Evolutionary conservation across 257 asterid genomes (phyloP).

Genomic region (Jasminum sambac): DNA sequence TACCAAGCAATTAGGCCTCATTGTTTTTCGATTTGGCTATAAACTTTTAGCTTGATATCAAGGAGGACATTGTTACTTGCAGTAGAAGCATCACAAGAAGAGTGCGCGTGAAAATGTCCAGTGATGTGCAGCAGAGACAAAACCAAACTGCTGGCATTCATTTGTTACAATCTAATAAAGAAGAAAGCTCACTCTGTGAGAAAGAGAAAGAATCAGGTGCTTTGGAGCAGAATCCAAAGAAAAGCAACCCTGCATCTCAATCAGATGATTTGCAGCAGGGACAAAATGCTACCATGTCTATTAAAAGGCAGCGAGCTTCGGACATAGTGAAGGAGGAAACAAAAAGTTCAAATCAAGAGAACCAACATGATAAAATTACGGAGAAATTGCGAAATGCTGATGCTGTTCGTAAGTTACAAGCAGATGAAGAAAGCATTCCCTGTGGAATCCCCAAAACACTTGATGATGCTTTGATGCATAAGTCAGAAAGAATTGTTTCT

Average conservation of each 20-base stretch:
- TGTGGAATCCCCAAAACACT: conserved; percentile 16
- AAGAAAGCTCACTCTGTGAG: conserved; percentile 21
- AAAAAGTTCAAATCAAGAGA: conserved; percentile 29
- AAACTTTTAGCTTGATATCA: conserved; percentile 13
- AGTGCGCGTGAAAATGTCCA: conserved; percentile 20
- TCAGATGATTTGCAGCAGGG: conserved; percentile 27
- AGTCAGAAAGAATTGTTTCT: conserved; percentile 18
- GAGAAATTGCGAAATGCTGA: conserved; percentile 47
- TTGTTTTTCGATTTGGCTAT: conserved; percentile 7
- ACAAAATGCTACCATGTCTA: conserved; percentile 25
- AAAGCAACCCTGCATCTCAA: conserved; percentile 31
- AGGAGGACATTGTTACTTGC: conserved; percentile 30
- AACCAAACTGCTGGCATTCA: conserved; percentile 24
- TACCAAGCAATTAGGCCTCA: conserved; percentile 4
- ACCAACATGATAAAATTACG: conserved; percentile 33
- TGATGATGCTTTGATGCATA: conserved; percentile 18
- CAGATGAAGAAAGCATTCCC: conserved; percentile 28
- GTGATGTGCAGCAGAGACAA: conserved; percentile 25
- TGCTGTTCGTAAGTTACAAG: conserved; percentile 21
- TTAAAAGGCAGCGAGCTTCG: conserved; percentile 27
- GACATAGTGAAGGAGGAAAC: conserved; percentile 29
- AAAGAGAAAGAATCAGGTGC: conserved; percentile 30
- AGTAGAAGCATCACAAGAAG: conserved; percentile 29
- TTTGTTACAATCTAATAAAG: conserved; percentile 26
- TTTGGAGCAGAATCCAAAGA: conserved; percentile 35